Percentiles rank a stretch among this genome's conserved stretches.
phyloP scores from a whole-genome alignment of 208 protist species.

The Leishmania tarentolae region DNA sequence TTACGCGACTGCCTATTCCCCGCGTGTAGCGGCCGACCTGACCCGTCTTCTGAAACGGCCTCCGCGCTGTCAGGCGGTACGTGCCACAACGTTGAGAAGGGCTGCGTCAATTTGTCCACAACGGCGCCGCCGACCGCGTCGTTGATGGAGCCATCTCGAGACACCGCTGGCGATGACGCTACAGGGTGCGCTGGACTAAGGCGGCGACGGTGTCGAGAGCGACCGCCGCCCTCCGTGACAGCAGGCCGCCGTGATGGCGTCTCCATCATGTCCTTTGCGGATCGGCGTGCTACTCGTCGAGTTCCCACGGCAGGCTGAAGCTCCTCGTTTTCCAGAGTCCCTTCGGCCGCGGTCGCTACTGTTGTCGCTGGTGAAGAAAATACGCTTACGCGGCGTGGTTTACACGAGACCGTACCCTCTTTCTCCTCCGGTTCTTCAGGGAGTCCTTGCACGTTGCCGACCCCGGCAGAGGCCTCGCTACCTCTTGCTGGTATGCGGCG shows the following conservation, averaged over 20 bases:
- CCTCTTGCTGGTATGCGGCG: background rate
- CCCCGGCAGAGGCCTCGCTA: background rate
- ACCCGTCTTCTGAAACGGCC: background rate
- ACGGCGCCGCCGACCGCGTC: background rate
- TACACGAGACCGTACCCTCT: background rate
- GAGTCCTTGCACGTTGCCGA: background rate
- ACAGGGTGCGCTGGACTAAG: conserved; percentile 5
- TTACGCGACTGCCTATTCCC: background rate
- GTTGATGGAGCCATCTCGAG: background rate
- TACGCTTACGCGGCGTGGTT: background rate
- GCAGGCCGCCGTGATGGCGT: background rate
- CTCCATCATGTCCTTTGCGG: background rate
- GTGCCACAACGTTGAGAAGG: background rate
- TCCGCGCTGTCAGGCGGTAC: background rate
- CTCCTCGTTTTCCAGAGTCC: background rate
- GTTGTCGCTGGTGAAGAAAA: background rate
- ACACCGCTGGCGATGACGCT: conserved; percentile 4
- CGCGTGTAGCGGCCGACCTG: background rate
- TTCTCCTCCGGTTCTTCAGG: background rate
- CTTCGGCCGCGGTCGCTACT: background rate
- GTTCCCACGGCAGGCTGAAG: background rate
- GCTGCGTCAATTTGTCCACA: background rate
- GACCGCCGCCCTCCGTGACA: background rate
- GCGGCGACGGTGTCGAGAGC: conserved; percentile 3
- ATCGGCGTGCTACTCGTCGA: background rate